phyloP scores from a whole-genome alignment of 805 yeast genomes.

The Metschnikowia orientalis region DNA sequence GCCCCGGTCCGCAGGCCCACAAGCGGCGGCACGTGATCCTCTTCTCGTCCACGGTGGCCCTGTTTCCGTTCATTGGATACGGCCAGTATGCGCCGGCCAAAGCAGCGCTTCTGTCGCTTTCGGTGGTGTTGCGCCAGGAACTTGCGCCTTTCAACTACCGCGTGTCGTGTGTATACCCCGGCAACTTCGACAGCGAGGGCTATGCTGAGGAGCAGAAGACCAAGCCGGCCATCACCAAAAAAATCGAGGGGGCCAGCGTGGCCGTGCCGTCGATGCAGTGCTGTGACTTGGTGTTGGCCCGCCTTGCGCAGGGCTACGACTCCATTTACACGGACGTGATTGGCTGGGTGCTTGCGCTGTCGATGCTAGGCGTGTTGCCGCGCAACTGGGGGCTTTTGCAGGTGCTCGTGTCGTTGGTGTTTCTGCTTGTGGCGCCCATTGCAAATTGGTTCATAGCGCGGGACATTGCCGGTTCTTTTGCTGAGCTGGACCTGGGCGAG shows the following conservation, averaged over 20 bases:
- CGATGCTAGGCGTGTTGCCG: slow-evolving; percentile 68
- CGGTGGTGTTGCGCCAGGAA: slow-evolving; percentile 80
- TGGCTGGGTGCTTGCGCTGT: slow-evolving; percentile 73
- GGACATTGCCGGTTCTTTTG: slow-evolving; percentile 51
- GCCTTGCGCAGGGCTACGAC: slow-evolving; percentile 61
- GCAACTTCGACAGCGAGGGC: slow-evolving; percentile 89
- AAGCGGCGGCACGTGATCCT: slow-evolving; percentile 55
- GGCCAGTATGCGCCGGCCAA: slow-evolving; percentile 87
- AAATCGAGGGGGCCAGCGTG: slow-evolving; percentile 78
- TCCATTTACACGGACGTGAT: slow-evolving; percentile 77
- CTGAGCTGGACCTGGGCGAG: too few relatives aligned
- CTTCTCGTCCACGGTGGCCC: slow-evolving; percentile 71
- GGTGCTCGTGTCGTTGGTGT: slow-evolving; percentile 30
- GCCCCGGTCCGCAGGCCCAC: slow-evolving; percentile 8
- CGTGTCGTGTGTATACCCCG: slow-evolving; percentile 78
- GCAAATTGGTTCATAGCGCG: slow-evolving; percentile 42
- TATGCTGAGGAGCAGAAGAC: slow-evolving; percentile 72
- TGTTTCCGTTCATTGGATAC: slow-evolving; percentile 88
- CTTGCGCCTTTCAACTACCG: slow-evolving; percentile 59
- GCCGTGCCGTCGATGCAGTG: slow-evolving; percentile 68
- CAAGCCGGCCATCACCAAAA: slow-evolving; percentile 78
- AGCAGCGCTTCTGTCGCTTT: slow-evolving; percentile 72
- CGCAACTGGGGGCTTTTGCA: slow-evolving; percentile 52
- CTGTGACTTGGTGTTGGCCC: slow-evolving; percentile 53
- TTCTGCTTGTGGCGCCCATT: slow-evolving; percentile 49